Conservation (phyloP, 208 protist genomes). For the Crithidia brevicula region DNA sequence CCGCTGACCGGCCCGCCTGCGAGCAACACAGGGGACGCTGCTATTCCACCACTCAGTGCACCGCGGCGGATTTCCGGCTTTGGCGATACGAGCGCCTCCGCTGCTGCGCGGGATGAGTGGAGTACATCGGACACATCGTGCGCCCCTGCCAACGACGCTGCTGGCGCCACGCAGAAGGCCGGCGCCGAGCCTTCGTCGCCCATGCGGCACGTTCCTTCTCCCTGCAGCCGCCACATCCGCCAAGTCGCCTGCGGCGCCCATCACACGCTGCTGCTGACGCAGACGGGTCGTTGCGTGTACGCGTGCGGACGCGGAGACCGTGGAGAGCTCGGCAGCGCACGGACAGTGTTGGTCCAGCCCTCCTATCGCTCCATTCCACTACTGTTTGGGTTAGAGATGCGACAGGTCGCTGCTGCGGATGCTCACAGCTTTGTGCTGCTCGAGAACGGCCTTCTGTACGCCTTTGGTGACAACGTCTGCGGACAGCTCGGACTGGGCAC, state of each 20-base stretch:
- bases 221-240: conserved; percentile 35
- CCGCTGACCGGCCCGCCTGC: not conserved
- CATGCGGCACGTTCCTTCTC: conserved; percentile 12
- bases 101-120: not conserved
- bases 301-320: conserved; percentile 69
- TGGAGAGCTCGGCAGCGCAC: conserved; percentile 69
- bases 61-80: conserved; percentile 50
- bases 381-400: conserved; percentile 76
- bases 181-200: not conserved
- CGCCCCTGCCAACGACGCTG: not conserved
- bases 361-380: conserved; percentile 72
- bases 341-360: conserved; percentile 52
- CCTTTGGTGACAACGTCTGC: conserved; percentile 82
- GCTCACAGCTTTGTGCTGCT: conserved; percentile 85
- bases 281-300: conserved; percentile 50
- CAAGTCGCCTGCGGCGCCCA: conserved; percentile 68
- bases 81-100: conserved; percentile 9
- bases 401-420: conserved; percentile 57
- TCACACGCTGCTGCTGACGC: conserved; percentile 77
- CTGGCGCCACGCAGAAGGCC: not conserved
- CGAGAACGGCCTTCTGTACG: conserved; percentile 70
- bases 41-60: conserved; percentile 31
- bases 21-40: too few species aligned
- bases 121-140: not conserved
- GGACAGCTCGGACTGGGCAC: conserved; percentile 82